Conservation (phyloP, 2,329 filamentous ascomycete genomes). For the Cordyceps javanica region DNA sequence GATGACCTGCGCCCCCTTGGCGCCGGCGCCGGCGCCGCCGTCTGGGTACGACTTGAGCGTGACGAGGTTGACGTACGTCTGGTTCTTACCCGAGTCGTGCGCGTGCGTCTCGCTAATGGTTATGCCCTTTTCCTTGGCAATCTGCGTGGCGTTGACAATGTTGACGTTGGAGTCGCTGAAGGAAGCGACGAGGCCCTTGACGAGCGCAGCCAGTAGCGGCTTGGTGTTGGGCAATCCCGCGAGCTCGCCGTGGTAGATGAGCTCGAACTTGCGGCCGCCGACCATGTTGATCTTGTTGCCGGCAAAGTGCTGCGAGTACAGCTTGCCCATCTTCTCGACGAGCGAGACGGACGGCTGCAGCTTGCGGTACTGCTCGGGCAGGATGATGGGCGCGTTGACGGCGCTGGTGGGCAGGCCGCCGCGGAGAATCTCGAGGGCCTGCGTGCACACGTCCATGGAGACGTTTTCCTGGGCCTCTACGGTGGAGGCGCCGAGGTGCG, state of each 20-base stretch:
- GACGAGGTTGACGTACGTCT: constrained; percentile 64
- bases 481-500: constrained; percentile 74
- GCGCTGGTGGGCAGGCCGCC: constrained; percentile 69
- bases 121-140: constrained; percentile 72
- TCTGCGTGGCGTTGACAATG: constrained; percentile 72
- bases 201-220: constrained; percentile 69
- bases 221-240: constrained; percentile 67
- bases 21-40: constrained; percentile 16
- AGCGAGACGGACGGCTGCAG: constrained; percentile 71
- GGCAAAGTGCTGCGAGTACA: constrained; percentile 73
- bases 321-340: constrained; percentile 70
- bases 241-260: constrained; percentile 71
- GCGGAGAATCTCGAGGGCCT: constrained; percentile 66
- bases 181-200: constrained; percentile 67
- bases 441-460: constrained; percentile 74
- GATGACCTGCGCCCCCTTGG: constrained; percentile 36
- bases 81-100: constrained; percentile 49
- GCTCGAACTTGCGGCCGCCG: constrained; percentile 64
- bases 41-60: constrained; percentile 53
- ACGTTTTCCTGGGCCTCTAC: constrained; percentile 82
- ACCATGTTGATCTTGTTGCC: constrained; percentile 36
- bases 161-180: constrained; percentile 69
- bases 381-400: constrained; percentile 75
- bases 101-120: constrained; percentile 68
- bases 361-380: constrained; percentile 73